Conservation (phyloP, 2,329 filamentous ascomycete species). For the Ceratocystis colombiana region DNA sequence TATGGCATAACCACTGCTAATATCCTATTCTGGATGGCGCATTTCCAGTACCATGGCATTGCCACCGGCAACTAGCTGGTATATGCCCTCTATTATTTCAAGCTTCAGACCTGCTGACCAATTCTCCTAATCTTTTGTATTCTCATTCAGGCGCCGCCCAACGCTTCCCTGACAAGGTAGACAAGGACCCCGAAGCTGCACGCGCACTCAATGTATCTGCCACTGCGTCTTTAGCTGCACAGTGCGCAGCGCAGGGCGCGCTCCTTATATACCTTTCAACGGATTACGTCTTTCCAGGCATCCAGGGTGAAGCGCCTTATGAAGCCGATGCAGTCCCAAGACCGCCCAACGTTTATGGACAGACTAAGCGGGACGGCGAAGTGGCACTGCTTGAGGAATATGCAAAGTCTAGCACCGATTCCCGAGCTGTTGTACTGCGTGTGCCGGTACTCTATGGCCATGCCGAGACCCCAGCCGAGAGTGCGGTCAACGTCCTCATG, state of each 20-base stretch:
- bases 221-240: slow-evolving; percentile 53
- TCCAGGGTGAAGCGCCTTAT: slow-evolving; percentile 74
- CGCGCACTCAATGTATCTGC: slow-evolving; percentile 64
- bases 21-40: not conserved
- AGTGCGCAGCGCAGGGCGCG: slow-evolving; percentile 52
- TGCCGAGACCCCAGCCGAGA: slow-evolving; percentile 61
- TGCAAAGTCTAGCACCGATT: slow-evolving; percentile 39
- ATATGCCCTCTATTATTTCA: not conserved
- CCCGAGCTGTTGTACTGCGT: slow-evolving; percentile 58
- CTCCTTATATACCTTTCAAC: slow-evolving; percentile 71
- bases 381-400: slow-evolving; percentile 56
- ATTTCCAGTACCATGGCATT: not conserved
- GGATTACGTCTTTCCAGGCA: slow-evolving; percentile 69
- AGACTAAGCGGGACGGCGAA: slow-evolving; percentile 53
- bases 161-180: slow-evolving; percentile 76
- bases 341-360: slow-evolving; percentile 66
- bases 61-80: not conserved
- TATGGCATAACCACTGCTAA: slow-evolving; percentile 35
- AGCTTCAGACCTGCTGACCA: not conserved
- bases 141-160: slow-evolving; percentile 62
- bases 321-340: slow-evolving; percentile 50
- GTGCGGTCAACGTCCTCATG: slow-evolving; percentile 72
- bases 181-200: slow-evolving; percentile 66
- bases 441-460: slow-evolving; percentile 78
- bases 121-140: slow-evolving; percentile 15